Base-by-base conservation (phyloP, 345 rosid species). In the Camelina laxa region DNA sequence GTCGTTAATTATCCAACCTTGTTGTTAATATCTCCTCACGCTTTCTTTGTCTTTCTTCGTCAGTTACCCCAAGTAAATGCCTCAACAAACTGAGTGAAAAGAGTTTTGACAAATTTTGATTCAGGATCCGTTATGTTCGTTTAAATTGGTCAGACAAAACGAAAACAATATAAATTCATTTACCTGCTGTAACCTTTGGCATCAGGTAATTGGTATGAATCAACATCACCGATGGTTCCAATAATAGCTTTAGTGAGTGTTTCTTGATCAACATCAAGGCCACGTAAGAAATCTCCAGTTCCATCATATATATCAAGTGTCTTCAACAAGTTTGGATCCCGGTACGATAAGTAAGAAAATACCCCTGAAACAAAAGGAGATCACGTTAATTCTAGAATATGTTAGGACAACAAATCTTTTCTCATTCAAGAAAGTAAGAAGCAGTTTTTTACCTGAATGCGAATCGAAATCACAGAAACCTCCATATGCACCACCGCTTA, bases 131-230 rank as follows among this genome's bases (percentile, higher is more conserved):
- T 45, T n/a, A 69, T 27, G 63, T 54, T 54, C 2, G 31, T 60
- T 42, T 5, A 60, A 4, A 42, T 27, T 27, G n/a, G 41, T 12
- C 5, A 50, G 17, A 16, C 12, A 9, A 12, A 35, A 39, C 7
- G 10, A 61, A 39, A 21, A 0, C 4, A 15, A 9, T 1, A 1
- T 1, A 20, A 38, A 36, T 4, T 36, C 20, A 14, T 73, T 39
- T 86, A 92, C 99, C 99, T 90, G 73, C 96, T 92, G 49, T 92
- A 95, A 82, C 99, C 99, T 81, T 92, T 95, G 78, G 99, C 98
- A 83, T 92, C 98, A 33, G 98, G 97, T 38, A 94, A 84, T 82
- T 94, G 99, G 81, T 94, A 94, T 14, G 97, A 71, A 86, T 94
- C 97, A 58, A 92, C 90, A 67, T 92, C 97, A 49, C 99, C 97